Conservation (phyloP, 768 basidiomycete genomes). For the Strobilomyces confusus region DNA sequence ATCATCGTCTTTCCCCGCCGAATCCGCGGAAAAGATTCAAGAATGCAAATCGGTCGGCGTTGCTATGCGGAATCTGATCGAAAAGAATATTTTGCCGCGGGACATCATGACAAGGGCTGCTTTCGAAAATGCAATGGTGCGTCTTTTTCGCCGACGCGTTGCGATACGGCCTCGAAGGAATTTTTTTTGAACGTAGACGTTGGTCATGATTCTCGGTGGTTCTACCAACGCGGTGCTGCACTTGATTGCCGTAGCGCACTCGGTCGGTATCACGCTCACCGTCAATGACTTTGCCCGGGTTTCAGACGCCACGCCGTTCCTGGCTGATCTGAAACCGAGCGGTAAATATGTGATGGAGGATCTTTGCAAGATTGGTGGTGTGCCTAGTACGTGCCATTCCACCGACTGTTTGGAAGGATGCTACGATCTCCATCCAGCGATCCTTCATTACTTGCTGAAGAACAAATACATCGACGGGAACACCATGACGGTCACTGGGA, state of each 20-base stretch:
- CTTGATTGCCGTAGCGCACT: slow-evolving; percentile 94
- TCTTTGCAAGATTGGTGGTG: slow-evolving; percentile 92
- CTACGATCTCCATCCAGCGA: slow-evolving; percentile 45
- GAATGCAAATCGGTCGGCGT: slow-evolving; percentile 81
- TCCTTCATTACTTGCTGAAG: slow-evolving; percentile 81
- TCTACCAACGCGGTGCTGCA: slow-evolving; percentile 98
- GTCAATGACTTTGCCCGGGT: slow-evolving; percentile 93
- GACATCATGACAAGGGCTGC: slow-evolving; percentile 97
- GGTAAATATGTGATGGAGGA: slow-evolving; percentile 99
- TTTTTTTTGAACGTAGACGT: slow-evolving; percentile 48
- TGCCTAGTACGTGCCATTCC: slow-evolving; percentile 66
- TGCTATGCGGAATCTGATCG: slow-evolving; percentile 83
- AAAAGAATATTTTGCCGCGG: slow-evolving; percentile 86
- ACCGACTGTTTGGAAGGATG: not conserved
- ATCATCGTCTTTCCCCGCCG: slow-evolving; percentile 95
- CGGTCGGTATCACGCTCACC: slow-evolving; percentile 83
- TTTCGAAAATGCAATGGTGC: slow-evolving; percentile 97
- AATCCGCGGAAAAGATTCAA: slow-evolving; percentile 79
- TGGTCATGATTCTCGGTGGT: slow-evolving; percentile 96
- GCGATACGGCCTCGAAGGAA: slow-evolving; percentile 7
- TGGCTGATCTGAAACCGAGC: slow-evolving; percentile 95
- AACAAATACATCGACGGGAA: slow-evolving; percentile 87
- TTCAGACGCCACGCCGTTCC: slow-evolving; percentile 89
- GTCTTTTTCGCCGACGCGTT: slow-evolving; percentile 9
- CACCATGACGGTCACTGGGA: slow-evolving; percentile 88